These are phyloP conservation scores for Austroboletus rostrupii DNA, from an alignment of 1,284 basidiomycete genomes.

Conservation along the genomic window DNA sequence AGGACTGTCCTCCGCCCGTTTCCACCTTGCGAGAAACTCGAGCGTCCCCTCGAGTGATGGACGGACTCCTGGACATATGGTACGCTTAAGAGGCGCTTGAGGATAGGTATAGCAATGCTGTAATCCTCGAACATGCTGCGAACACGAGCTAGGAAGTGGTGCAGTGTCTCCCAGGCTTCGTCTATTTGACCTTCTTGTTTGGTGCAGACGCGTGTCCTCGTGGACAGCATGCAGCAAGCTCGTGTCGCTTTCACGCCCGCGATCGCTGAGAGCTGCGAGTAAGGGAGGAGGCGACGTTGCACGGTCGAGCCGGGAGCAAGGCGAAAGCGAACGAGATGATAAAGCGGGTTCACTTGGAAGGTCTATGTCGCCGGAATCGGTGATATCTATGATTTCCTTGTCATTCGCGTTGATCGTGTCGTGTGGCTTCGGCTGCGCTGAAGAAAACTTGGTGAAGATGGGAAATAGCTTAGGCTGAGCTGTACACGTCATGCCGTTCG, in stretches of 20 bases:
- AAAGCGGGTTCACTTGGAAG: slow-evolving; percentile 11
- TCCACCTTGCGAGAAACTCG: slow-evolving; percentile 19
- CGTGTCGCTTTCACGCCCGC: slow-evolving; percentile 4
- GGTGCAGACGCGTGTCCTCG: neutral
- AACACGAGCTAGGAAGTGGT: slow-evolving; percentile 48
- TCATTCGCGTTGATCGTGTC: slow-evolving; percentile 7
- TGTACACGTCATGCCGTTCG: slow-evolving; percentile 8
- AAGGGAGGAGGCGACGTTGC: slow-evolving; percentile 7
- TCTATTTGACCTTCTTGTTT: slow-evolving; percentile 1
- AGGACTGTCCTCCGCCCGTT: slow-evolving; percentile 1
- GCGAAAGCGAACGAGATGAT: slow-evolving; percentile 11
- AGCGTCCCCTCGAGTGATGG: slow-evolving; percentile 7
- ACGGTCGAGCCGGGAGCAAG: slow-evolving; percentile 7
- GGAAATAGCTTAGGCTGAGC: slow-evolving; percentile 21
- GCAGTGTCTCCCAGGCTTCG: slow-evolving; percentile 18
- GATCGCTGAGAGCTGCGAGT: neutral
- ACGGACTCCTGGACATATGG: neutral
- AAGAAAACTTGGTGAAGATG: slow-evolving; percentile 20
- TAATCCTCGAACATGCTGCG: slow-evolving; percentile 62
- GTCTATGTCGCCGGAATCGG: slow-evolving; percentile 16
- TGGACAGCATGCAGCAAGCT: slow-evolving; percentile 5
- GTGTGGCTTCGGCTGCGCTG: slow-evolving; percentile 2
- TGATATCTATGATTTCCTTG: slow-evolving; percentile 18
- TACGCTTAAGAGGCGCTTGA: slow-evolving; percentile 12
- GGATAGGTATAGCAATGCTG: slow-evolving; percentile 34